Conservation (phyloP, 148 eudicot genomes). For the Camellia sinensis region DNA sequence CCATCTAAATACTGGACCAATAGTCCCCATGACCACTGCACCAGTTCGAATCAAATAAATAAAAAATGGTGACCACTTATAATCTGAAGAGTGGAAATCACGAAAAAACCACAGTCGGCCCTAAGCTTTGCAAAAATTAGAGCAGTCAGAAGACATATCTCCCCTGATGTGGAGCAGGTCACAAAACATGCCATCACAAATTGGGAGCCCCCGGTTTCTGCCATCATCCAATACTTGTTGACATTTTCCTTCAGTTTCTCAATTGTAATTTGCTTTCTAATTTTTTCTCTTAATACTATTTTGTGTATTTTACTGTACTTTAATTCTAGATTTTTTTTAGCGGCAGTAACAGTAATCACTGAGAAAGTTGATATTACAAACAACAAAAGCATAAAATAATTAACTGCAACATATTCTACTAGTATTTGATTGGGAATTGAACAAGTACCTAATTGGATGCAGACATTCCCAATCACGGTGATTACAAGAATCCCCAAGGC, state of each 20-base stretch:
- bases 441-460: conserved; percentile 19
- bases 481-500: conserved; percentile 27
- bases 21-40: conserved; percentile 22
- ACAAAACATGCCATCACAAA: conserved; percentile 25
- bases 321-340: conserved; percentile 15
- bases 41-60: conserved; percentile 10
- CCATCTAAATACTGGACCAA: conserved; percentile 25
- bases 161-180: conserved; percentile 11
- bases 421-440: background rate
- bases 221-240: conserved; percentile 26
- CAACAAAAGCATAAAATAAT: conserved; percentile 8
- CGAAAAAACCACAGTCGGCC: background rate
- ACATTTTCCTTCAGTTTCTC: conserved; percentile 16
- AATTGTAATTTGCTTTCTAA: background rate
- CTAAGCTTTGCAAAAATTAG: conserved; percentile 16
- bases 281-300: background rate
- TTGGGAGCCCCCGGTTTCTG: conserved; percentile 20
- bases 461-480: conserved; percentile 16
- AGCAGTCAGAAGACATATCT: conserved; percentile 8
- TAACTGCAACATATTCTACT: background rate
- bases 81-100: background rate
- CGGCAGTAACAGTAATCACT: conserved; percentile 9
- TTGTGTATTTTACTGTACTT: conserved; percentile 9
- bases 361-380: conserved; percentile 11
- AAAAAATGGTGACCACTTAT: conserved; percentile 18